phyloP scores from a whole-genome alignment of 2,329 filamentous ascomycete species.

The Diaporthe ilicicola region DNA sequence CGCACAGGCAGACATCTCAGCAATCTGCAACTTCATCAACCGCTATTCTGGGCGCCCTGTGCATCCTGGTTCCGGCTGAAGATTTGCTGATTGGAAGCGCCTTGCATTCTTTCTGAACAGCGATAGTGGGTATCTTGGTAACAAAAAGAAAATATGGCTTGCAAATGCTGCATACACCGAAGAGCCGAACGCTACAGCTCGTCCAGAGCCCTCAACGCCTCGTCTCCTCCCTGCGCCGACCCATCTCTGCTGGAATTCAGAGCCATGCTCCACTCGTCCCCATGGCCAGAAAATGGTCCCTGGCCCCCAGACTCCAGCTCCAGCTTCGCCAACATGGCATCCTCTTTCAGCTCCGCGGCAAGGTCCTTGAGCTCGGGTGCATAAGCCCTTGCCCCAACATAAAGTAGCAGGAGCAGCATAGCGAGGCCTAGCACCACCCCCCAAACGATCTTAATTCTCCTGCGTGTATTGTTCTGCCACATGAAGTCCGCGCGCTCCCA shows the following conservation, averaged over 20 bases:
- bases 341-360: constrained; percentile 22
- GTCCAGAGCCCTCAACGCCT: constrained; percentile 43
- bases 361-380: constrained; percentile 27
- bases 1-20: not conserved
- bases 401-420: constrained; percentile 57
- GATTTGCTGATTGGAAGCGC: constrained; percentile 14
- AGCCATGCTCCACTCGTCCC: constrained; percentile 41
- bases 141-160: not conserved
- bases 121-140: constrained; percentile 16
- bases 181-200: constrained; percentile 40
- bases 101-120: not conserved
- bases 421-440: constrained; percentile 60
- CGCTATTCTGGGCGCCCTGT: not conserved
- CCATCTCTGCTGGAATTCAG: constrained; percentile 38
- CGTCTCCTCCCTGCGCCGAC: constrained; percentile 35
- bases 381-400: constrained; percentile 39
- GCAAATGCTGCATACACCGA: not conserved
- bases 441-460: constrained; percentile 70
- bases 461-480: constrained; percentile 74
- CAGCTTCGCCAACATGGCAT: constrained; percentile 27
- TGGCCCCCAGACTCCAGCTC: constrained; percentile 19
- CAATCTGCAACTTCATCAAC: constrained; percentile 5
- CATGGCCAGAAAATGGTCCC: not conserved
- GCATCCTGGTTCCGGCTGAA: constrained; percentile 1
- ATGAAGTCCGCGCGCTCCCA: constrained; percentile 74